A percentile compares a stretch with the other conserved stretches of the same genome.
Conservation (phyloP, 2,329 filamentous ascomycete genomes). For the Phaeosphaeriaceae sp. region DNA sequence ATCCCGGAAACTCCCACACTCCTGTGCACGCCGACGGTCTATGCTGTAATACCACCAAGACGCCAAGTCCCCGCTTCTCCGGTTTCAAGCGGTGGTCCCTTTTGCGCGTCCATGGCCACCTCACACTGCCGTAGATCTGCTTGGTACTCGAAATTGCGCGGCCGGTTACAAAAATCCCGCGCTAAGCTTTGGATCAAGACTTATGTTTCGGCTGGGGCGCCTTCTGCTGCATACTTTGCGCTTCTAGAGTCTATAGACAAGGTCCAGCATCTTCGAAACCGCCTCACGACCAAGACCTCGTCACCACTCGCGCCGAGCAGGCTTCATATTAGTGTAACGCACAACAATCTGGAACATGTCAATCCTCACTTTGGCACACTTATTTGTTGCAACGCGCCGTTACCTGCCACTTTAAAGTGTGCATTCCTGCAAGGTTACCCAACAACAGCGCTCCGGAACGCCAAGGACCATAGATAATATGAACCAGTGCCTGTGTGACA, state of each 20-base stretch:
- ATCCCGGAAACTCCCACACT: background rate
- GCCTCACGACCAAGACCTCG: background rate
- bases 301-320: background rate
- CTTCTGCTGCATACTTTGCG: constrained; percentile 3
- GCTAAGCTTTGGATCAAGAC: constrained; percentile 9
- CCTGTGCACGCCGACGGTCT: background rate
- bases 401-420: constrained; percentile 3
- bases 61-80: constrained; percentile 9
- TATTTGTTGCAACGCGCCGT: background rate
- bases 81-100: constrained; percentile 6
- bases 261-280: background rate
- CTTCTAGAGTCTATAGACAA: background rate
- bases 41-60: constrained; percentile 6
- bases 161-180: constrained; percentile 1
- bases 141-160: constrained; percentile 3
- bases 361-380: background rate
- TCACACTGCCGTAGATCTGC: background rate
- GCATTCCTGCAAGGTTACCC: background rate
- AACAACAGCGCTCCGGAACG: background rate
- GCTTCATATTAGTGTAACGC: background rate
- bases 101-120: constrained; percentile 2
- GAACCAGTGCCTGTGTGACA: background rate
- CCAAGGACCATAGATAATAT: background rate
- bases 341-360: constrained; percentile 3
- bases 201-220: constrained; percentile 2